Conservation (phyloP, 2,329 filamentous ascomycete species). For the Fusarium illudens region DNA sequence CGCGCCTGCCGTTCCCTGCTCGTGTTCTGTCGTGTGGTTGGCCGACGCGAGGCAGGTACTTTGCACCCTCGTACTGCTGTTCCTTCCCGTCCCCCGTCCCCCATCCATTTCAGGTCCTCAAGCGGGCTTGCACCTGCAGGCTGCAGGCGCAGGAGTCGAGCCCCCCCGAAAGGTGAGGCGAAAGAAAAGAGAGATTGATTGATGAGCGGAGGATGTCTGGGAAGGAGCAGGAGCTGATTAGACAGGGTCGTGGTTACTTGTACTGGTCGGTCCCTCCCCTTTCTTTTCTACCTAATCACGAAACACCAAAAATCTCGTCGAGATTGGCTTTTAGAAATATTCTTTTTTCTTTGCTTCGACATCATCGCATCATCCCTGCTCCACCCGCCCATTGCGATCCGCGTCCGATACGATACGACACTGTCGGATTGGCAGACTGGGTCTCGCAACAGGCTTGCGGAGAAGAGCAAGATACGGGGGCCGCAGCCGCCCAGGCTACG, state of each 20-base stretch:
- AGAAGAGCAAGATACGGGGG: slow-evolving; percentile 22
- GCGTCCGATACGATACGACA: slow-evolving; percentile 38
- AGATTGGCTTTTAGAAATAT: not conserved
- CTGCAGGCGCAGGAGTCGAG: slow-evolving; percentile 16
- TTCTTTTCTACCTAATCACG: not conserved
- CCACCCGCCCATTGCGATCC: slow-evolving; percentile 36
- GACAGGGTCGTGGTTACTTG: slow-evolving; percentile 1
- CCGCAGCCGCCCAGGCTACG: slow-evolving; percentile 27
- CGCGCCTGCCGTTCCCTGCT: slow-evolving; percentile 18
- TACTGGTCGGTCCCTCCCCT: not conserved
- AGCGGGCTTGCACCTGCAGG: slow-evolving; percentile 1
- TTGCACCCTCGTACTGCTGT: slow-evolving; percentile 20
- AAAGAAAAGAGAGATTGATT: slow-evolving; percentile 5
- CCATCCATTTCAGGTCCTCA: too few species aligned
- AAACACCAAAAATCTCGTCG: not conserved
- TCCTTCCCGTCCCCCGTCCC: slow-evolving; percentile 8
- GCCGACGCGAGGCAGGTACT: slow-evolving; percentile 13
- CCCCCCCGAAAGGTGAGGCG: slow-evolving; percentile 18
- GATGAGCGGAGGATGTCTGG: not conserved
- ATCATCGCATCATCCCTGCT: slow-evolving; percentile 32
- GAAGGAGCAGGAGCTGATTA: slow-evolving; percentile 3
- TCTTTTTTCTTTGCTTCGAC: slow-evolving; percentile 6
- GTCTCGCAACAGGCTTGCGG: slow-evolving; percentile 27
- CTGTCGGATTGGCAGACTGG: slow-evolving; percentile 16
- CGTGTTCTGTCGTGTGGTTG: slow-evolving; percentile 7